A percentile compares a stretch with the other conserved stretches of the same genome.
Conservation (phyloP, 257 asterid species). For the Agastache rugosa region DNA sequence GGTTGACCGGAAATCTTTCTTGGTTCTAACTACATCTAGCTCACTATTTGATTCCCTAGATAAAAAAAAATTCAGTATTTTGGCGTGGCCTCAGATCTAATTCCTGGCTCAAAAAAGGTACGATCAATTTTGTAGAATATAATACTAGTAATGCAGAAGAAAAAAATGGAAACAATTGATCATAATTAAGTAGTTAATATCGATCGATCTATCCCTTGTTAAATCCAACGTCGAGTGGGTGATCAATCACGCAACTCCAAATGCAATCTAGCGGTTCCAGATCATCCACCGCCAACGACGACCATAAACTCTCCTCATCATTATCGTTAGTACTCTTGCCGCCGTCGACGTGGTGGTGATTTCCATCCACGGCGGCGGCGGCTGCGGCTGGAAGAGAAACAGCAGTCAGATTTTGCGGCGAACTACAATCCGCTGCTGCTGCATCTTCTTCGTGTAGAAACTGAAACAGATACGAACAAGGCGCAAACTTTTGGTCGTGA, state of each 20-base stretch:
- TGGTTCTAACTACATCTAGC: no score
- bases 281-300: conserved; percentile 43
- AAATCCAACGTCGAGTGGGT: conserved; percentile 42
- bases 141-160: no score
- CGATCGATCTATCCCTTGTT: conserved; percentile 8
- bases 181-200: no score
- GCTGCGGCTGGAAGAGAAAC: neutral
- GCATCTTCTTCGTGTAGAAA: no score
- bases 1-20: neutral
- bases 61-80: neutral
- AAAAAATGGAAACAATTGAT: no score
- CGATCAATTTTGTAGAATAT: no score
- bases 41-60: neutral
- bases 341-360: neutral
- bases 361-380: no score
- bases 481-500: conserved; percentile 31
- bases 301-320: conserved; percentile 38
- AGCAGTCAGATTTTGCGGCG: conserved; percentile 4
- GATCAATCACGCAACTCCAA: conserved; percentile 52
- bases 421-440: neutral
- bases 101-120: neutral
- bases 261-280: conserved; percentile 46
- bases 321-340: neutral
- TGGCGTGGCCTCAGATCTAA: neutral
- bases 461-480: no score